phyloP scores from a whole-genome alignment of 768 basidiomycete genomes.

The Neoboletus brunneissimus region DNA sequence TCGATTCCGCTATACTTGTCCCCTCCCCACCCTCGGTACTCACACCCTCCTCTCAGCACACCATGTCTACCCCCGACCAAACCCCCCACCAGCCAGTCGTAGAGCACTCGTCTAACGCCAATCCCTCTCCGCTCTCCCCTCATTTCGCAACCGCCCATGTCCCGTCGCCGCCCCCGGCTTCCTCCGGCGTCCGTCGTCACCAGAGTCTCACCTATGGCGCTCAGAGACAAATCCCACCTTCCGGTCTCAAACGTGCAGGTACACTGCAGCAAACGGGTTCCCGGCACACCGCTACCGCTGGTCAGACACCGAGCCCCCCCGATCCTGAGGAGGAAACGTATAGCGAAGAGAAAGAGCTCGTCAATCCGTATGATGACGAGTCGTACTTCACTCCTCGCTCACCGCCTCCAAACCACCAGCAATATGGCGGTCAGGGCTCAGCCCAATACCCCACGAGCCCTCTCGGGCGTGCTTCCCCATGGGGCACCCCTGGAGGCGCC shows the following conservation, averaged over 20 bases:
- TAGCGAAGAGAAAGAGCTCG: conserved; percentile 41
- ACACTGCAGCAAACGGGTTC: conserved; percentile 55
- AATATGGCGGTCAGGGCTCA: conserved; percentile 34
- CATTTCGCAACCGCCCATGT: conserved; percentile 51
- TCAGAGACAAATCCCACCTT: conserved; percentile 46
- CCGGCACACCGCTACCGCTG: conserved; percentile 27
- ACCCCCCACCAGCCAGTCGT: conserved; percentile 46
- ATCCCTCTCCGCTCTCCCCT: conserved; percentile 60
- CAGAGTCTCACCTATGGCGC: conserved; percentile 76
- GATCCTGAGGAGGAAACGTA: conserved; percentile 57
- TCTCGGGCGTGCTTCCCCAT: conserved; percentile 63
- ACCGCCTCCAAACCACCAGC: conserved; percentile 40
- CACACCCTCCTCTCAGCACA: conserved; percentile 22
- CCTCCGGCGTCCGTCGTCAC: conserved; percentile 71
- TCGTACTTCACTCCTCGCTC: conserved; percentile 50
- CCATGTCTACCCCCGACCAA: conserved; percentile 21
- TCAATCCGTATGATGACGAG: conserved; percentile 51
- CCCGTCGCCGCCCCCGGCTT: conserved; percentile 72
- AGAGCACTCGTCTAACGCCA: conserved; percentile 41
- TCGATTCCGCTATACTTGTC: background rate
- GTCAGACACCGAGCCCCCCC: conserved; percentile 44
- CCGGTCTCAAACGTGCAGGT: conserved; percentile 70
- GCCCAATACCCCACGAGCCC: conserved; percentile 51
- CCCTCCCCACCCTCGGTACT: conserved; percentile 2
- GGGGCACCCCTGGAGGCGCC: conserved; percentile 49